Evolutionary conservation across 106 monocot species (phyloP).

Genomic region (Narthecium ossifragum): DNA sequence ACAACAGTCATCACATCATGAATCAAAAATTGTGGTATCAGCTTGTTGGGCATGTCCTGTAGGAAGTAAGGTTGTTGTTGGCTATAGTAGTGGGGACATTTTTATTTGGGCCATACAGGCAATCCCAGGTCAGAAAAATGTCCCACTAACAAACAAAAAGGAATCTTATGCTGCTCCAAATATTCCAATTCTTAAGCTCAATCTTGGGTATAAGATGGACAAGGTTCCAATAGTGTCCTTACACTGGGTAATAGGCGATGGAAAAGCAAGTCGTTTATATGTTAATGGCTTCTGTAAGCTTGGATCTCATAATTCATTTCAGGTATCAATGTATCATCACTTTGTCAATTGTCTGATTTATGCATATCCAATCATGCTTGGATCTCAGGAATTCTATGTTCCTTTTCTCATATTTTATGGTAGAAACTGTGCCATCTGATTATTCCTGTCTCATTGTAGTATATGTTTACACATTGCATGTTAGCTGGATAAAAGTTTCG

Average conservation of each 20-base stretch:
- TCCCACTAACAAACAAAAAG: conserved; percentile 9
- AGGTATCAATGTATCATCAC: conserved; percentile 41
- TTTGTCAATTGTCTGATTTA: too few relatives aligned
- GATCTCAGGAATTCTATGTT: too few relatives aligned
- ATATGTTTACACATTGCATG: too few relatives aligned
- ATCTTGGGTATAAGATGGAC: conserved; percentile 82
- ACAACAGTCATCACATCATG: conserved; percentile 24
- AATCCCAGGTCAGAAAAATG: conserved; percentile 20
- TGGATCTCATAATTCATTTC: conserved; percentile 46
- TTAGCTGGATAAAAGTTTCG: too few relatives aligned
- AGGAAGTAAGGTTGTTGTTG: conserved; percentile 78
- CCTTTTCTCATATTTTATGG: too few relatives aligned
- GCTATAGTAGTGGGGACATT: conserved; percentile 73
- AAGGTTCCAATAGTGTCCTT: conserved; percentile 64
- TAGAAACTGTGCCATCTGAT: too few relatives aligned
- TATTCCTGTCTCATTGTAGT: too few relatives aligned
- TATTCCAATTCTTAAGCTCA: conserved; percentile 64
- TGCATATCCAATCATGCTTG: too few relatives aligned
- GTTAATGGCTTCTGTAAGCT: conserved; percentile 55
- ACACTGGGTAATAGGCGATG: conserved; percentile 48
- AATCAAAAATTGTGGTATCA: conserved; percentile 45
- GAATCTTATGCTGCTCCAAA: conserved; percentile 25
- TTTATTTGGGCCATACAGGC: conserved; percentile 64
- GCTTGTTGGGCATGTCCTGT: conserved; percentile 69
- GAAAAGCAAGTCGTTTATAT: conserved; percentile 51